Base-by-base conservation (phyloP, 2,329 filamentous ascomycete genomes). In the Celoporthe dispersa region DNA sequence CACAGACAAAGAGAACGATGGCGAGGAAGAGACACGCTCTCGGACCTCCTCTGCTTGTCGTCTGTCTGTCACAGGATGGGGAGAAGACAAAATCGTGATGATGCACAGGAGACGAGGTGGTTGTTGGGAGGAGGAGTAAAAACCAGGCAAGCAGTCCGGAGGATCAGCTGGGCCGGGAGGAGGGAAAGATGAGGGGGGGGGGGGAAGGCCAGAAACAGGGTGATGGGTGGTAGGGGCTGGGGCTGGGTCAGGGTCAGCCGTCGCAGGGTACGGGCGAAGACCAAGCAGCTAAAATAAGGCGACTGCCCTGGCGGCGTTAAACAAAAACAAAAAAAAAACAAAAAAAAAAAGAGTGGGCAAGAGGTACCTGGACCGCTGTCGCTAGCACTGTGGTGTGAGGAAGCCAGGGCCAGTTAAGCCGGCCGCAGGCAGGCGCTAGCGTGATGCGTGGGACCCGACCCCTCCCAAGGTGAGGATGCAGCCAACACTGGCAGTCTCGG, bases 281-380 rank as follows among this genome's bases (percentile, higher is more conserved):
- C 55, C 39, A 33, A 63, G 70, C 70, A 69, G 57, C 67, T 67
- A 71, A 71, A 71, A 71, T 71, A 69, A 53, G 67, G 65, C 35
- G 28, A 28, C 28, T 19, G 55, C 55, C 53, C 28, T 28, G 37
- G 2, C 6, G n/a, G n/a, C n/a, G n/a, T n/a, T n/a, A n/a, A n/a
- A n/a, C n/a, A n/a, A n/a, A n/a, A n/a, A n/a, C n/a, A n/a, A n/a
- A n/a, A n/a, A n/a, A n/a, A n/a, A n/a, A n/a, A n/a, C n/a, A n/a
- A n/a, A n/a, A n/a, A n/a, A n/a, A n/a, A n/a, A 28, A 28, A 55
- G 19, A 55, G 51, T 25, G 51, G 51, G n/a, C n/a, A 28, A 55
- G 22, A 39, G 37, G 37, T 39, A 39, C 37, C 37, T 39, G 37
- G 9, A 39, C 8, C 9, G 37, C 37, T 16, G 39, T 41, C 14